phyloP scores from a whole-genome alignment of 2,329 filamentous ascomycete species.

The Penicillium sp. region DNA sequence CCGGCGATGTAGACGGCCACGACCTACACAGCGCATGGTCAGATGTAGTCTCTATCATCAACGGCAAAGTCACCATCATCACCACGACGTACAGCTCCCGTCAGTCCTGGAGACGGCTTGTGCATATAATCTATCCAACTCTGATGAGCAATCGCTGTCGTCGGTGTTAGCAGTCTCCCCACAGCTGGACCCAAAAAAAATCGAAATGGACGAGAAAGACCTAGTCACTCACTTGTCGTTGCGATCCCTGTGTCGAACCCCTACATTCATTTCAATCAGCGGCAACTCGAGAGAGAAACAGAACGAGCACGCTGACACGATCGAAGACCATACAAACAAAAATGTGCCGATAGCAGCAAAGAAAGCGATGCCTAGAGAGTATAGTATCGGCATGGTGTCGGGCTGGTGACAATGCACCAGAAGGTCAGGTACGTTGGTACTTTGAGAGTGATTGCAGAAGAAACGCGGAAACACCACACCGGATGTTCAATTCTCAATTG shows the following conservation, averaged over 20 bases:
- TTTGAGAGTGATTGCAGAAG: too few species aligned
- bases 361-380: conserved; percentile 48
- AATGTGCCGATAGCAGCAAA: conserved; percentile 57
- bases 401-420: neutral
- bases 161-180: neutral
- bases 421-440: too few species aligned
- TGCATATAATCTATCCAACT: conserved; percentile 57
- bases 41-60: neutral
- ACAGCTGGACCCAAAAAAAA: too few species aligned
- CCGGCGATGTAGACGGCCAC: conserved; percentile 56
- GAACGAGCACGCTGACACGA: neutral
- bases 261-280: conserved; percentile 24
- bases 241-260: conserved; percentile 57
- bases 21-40: conserved; percentile 31
- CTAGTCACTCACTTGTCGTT: conserved; percentile 48
- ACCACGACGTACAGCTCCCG: conserved; percentile 42
- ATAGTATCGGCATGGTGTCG: conserved; percentile 36
- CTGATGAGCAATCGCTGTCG: conserved; percentile 51
- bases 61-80: neutral
- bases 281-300: neutral
- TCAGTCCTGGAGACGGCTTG: conserved; percentile 50
- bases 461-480: too few species aligned
- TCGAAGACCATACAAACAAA: conserved; percentile 46
- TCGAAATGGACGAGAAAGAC: neutral
- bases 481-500: too few species aligned